Evolutionary conservation across 2,329 filamentous ascomycete genomes (phyloP).

Genomic region (Ploettnerulaceae sp.): DNA sequence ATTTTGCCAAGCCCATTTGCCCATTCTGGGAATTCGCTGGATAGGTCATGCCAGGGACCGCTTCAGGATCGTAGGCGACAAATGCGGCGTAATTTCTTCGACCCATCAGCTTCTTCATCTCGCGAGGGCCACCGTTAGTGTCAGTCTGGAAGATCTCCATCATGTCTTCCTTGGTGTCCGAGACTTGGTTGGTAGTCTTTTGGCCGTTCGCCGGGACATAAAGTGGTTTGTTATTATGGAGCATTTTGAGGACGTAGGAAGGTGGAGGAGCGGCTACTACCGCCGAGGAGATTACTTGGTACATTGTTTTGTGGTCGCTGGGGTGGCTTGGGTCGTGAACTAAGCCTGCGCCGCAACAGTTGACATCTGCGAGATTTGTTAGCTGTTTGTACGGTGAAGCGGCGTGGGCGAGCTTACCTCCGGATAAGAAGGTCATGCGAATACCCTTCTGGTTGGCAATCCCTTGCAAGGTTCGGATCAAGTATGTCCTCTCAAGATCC

Average conservation of each 20-base stretch:
- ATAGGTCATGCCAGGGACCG: slow-evolving; percentile 35
- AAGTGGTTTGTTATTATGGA: slow-evolving; percentile 91
- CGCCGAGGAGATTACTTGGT: slow-evolving; percentile 89
- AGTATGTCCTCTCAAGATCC: slow-evolving; percentile 92
- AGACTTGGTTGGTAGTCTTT: slow-evolving; percentile 64
- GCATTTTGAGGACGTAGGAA: slow-evolving; percentile 82
- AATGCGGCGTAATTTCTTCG: slow-evolving; percentile 88
- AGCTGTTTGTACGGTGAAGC: slow-evolving; percentile 5
- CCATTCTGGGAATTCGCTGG: slow-evolving; percentile 33
- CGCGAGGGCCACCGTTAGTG: slow-evolving; percentile 74
- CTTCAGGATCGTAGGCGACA: slow-evolving; percentile 89
- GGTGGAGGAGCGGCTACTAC: slow-evolving; percentile 86
- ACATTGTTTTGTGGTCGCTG: slow-evolving; percentile 97
- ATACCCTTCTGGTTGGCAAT: slow-evolving; percentile 94
- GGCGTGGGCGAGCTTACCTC: slow-evolving; percentile 48
- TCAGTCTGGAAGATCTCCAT: slow-evolving; percentile 99
- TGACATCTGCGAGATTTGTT: slow-evolving; percentile 56
- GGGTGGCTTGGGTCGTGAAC: slow-evolving; percentile 91
- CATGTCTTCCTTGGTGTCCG: slow-evolving; percentile 99
- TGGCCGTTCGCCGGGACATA: slow-evolving; percentile 92
- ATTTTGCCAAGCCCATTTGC: slow-evolving; percentile 50
- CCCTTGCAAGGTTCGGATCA: slow-evolving; percentile 91
- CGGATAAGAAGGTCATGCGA: slow-evolving; percentile 94
- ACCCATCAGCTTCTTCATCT: slow-evolving; percentile 89
- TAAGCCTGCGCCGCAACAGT: slow-evolving; percentile 84